Base-by-base conservation (phyloP, 768 basidiomycete species). In the Phaeotremella skinneri region DNA sequence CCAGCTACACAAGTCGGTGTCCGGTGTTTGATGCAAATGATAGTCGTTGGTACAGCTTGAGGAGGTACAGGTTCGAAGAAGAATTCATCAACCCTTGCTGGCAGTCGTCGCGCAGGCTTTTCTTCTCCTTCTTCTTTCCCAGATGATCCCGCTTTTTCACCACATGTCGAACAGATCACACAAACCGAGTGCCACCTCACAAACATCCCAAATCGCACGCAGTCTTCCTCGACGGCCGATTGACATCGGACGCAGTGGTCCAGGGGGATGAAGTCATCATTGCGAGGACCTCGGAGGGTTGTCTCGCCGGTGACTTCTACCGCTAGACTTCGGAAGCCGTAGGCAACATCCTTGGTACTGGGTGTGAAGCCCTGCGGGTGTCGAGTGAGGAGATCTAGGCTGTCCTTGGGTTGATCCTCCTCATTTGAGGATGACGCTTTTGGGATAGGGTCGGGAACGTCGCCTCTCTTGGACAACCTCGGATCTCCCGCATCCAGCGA, bases 141-240 rank as follows among this genome's bases (percentile, higher is more conserved):
- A 67, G 84, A 63, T 80, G 81, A 51, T 80, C 76, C 47, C 78
- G 79, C 67, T 85, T 86, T 79, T 73, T 86, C 89, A 7, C 90
- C 88, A 69, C 94, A 97, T 21, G 80, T 80, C 14, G 78, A 79
- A 66, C 96, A 99, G 58, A 87, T 85, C n/a, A 99, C 80, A 74
- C 96, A 99, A 30, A 88, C 82, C 1, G 91, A 89, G 78, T 99
- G 96, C 96, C 96, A 98, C 47, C 94, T 83, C 71, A 91, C 87
- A 79, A 92, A 94, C n/a, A 91, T 93, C 31, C 92, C 96, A 27
- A 94, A 79, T 57, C 96, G 83, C 45, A 91, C 89, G 70, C 96
- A 98, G 65, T 98, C 96, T 75, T 99, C 96, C 78, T 99, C 96
- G 23, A 99, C 90, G 0, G 94, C 94, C 62, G 85, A 80, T 42